A percentile compares a stretch with the other conserved stretches of the same genome.
Evolutionary conservation across 805 yeast genomes (phyloP).

Genomic region (Starmerella riodocensis): DNA sequence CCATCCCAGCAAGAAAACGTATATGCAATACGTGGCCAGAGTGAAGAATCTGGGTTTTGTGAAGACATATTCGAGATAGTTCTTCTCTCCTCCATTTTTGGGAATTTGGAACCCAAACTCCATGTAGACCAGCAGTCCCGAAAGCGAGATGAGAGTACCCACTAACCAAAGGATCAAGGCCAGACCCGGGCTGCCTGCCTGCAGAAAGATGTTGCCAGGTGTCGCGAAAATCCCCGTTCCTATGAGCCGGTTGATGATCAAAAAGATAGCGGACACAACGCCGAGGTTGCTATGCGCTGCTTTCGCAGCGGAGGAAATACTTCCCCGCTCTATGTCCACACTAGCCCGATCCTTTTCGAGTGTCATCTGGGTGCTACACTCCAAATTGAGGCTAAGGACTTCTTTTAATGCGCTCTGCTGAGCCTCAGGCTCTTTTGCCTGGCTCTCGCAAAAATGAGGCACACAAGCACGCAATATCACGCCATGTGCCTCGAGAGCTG

Average conservation of each 20-base stretch:
- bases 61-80: slow-evolving; percentile 61
- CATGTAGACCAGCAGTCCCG: slow-evolving; percentile 58
- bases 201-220: slow-evolving; percentile 42
- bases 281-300: slow-evolving; percentile 28
- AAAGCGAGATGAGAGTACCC: slow-evolving; percentile 55
- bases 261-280: slow-evolving; percentile 46
- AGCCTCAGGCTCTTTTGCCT: too few species aligned
- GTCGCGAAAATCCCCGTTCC: slow-evolving; percentile 71
- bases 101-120: slow-evolving; percentile 62
- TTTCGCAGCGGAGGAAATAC: slow-evolving; percentile 1
- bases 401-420: too few species aligned
- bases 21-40: slow-evolving; percentile 53
- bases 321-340: slow-evolving; percentile 4
- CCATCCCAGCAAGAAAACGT: slow-evolving; percentile 68
- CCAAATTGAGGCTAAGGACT: too few species aligned
- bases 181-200: slow-evolving; percentile 60
- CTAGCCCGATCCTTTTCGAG: too few species aligned
- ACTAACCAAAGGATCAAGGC: slow-evolving; percentile 60
- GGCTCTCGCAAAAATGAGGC: too few species aligned
- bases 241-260: slow-evolving; percentile 54
- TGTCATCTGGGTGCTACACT: too few species aligned
- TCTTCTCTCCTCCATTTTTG: slow-evolving; percentile 77
- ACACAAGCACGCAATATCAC: too few species aligned
- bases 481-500: too few species aligned
- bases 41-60: slow-evolving; percentile 55